Evolutionary conservation across 495 filamentous ascomycete genomes (phyloP), one percentile per base, ranked within the genome.

Genomic region (Xylaria acuta): DNA sequence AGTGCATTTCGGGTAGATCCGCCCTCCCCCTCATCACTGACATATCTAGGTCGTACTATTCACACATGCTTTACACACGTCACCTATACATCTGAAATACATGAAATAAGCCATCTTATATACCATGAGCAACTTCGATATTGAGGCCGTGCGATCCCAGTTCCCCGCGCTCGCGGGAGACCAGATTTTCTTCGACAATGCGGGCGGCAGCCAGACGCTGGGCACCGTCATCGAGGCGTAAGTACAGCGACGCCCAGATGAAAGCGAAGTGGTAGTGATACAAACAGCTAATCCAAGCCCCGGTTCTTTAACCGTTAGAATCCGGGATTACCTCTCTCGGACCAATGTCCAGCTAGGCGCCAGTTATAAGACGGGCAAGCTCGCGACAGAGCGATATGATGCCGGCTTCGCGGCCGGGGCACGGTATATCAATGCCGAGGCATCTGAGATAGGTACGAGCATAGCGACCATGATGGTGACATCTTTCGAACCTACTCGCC

Each of bases 341-440:
- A 90, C 86, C 72, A 94, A 94, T 70, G 91, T 93, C 69, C 92
- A 93, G 78, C 86, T 93, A 11, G 91, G 91, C 34, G 91, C 90
- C 11, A 88, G 84, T 5, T 94, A 94, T 73, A 76, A 80, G 40
- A 79, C 85, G 0, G 84, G 86, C 38, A 75, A 88, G 72, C 76
- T 80, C 20, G 89, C 91, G 0, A 92, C 87, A 1, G 76, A 83
- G 8, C 82, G 82, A 34, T 91, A 90, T 72, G 72, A 78, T 3
- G 78, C 82, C 20, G 92, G 88, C 41, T 88, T 88, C 70, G 76
- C 82, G 38, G 90, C 90, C 3, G 91, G 87, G 3, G 91, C 92
- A 18, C 83, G 80, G 45, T 94, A 91, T 79, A 87, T 93, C 73
- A 92, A 92, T 77, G 90, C 92, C 20, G 75, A 80, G 22, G 74